Conservation (phyloP, 2,329 filamentous ascomycete species). For the Rhynchosporium agropyri region DNA sequence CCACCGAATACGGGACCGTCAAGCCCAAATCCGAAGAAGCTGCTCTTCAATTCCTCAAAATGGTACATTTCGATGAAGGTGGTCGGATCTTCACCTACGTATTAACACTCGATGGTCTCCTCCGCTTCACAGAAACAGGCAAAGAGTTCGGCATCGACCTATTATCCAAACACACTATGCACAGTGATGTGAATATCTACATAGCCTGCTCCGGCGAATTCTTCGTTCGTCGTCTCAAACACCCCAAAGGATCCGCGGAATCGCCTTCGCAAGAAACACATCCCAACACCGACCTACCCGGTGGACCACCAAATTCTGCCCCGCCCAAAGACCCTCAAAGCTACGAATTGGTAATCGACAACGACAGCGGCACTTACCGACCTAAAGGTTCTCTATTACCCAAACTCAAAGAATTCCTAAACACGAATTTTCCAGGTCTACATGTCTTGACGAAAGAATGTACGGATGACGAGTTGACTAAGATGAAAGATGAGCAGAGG, state of each 20-base stretch:
- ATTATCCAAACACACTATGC: conserved; percentile 95
- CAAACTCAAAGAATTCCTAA: conserved; percentile 69
- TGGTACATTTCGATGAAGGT: conserved; percentile 84
- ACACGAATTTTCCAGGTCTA: conserved; percentile 74
- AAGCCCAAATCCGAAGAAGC: conserved; percentile 68
- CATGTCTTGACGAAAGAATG: conserved; percentile 76
- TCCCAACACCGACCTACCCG: conserved; percentile 51
- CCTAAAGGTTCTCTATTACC: conserved; percentile 79
- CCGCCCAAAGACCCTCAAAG: conserved; percentile 53
- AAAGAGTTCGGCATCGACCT: conserved; percentile 95
- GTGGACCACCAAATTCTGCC: conserved; percentile 49
- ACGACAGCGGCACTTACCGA: conserved; percentile 91
- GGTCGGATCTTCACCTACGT: conserved; percentile 91
- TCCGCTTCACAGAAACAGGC: conserved; percentile 93
- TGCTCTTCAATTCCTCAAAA: conserved; percentile 78
- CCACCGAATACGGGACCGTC: conserved; percentile 73
- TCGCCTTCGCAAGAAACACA: conserved; percentile 54
- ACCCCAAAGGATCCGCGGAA: conserved; percentile 50
- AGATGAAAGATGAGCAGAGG: conserved; percentile 76
- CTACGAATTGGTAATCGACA: conserved; percentile 92
- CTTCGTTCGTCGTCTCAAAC: conserved; percentile 73
- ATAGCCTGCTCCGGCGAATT: conserved; percentile 94
- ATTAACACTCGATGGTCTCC: conserved; percentile 80
- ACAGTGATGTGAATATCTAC: conserved; percentile 88
- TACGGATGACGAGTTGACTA: conserved; percentile 71